Conservation (phyloP, 345 rosid genomes). For the Eucalyptus polyanthemos region DNA sequence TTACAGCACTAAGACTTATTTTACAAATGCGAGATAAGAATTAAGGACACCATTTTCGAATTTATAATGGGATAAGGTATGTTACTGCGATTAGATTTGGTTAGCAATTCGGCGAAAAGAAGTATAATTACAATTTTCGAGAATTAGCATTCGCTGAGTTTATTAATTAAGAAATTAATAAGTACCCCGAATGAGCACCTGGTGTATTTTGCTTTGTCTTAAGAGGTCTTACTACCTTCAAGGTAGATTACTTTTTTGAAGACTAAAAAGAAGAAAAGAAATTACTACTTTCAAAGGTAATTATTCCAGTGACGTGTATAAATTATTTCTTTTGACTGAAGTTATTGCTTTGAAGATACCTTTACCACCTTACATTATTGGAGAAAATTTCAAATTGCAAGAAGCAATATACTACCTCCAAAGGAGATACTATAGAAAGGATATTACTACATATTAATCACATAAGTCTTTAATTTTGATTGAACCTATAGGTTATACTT, state of each 20-base stretch:
- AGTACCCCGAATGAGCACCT: background rate
- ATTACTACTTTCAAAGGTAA: background rate
- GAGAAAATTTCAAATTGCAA: background rate
- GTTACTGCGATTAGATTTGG: background rate
- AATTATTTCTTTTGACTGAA: background rate
- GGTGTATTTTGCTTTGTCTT: background rate
- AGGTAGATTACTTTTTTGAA: background rate
- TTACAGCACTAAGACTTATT: background rate
- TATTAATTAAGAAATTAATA: background rate
- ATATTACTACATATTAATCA: background rate
- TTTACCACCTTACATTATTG: background rate
- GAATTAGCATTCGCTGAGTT: accelerated
- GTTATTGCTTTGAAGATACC: background rate
- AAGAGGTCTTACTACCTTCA: background rate
- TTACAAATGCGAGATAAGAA: background rate
- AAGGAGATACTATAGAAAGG: background rate
- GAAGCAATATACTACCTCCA: background rate
- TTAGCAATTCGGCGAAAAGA: background rate
- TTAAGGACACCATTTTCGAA: background rate
- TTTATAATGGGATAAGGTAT: background rate
- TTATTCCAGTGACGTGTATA: background rate
- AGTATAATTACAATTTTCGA: background rate
- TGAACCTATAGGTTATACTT: background rate
- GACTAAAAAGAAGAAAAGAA: background rate
- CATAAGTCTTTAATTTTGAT: background rate